Percentiles rank a stretch among this genome's conserved stretches.
Conservation (phyloP, 2,329 filamentous ascomycete species). For the Pseudocercospora fijiensis region DNA sequence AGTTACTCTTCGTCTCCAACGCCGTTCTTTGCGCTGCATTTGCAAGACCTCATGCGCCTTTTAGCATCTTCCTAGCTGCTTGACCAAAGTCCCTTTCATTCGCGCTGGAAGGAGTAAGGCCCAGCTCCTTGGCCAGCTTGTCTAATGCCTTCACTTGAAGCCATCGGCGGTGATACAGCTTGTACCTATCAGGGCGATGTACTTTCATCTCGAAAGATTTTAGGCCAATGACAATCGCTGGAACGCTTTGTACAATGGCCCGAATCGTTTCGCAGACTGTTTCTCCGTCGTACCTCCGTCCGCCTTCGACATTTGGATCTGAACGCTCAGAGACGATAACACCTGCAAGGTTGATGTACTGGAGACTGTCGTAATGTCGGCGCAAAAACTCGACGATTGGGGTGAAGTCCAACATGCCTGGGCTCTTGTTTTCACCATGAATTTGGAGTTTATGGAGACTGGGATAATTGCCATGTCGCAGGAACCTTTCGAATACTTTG, state of each 20-base stretch:
- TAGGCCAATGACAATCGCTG: background rate
- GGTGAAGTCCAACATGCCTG: background rate
- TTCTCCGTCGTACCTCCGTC: background rate
- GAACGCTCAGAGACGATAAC: background rate
- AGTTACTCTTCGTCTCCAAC: background rate
- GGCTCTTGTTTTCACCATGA: background rate
- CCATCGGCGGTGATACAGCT: background rate
- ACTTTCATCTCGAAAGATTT: background rate
- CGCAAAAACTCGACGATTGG: background rate
- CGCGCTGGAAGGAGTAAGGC: background rate
- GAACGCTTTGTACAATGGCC: background rate
- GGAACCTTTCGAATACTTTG: background rate
- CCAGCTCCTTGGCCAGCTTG: background rate
- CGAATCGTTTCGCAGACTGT: background rate
- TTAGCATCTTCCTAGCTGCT: background rate
- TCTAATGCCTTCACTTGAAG: background rate
- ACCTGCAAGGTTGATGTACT: background rate
- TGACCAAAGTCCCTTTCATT: background rate
- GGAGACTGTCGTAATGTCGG: background rate
- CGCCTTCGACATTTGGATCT: background rate
- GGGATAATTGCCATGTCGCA: background rate
- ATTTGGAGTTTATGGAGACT: background rate
- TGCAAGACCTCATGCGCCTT: background rate
- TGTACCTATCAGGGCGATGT: background rate
- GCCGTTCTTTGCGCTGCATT: background rate